phyloP scores from a whole-genome alignment of 1,139 yeast genomes.

The Geotrichum histeridarum region DNA sequence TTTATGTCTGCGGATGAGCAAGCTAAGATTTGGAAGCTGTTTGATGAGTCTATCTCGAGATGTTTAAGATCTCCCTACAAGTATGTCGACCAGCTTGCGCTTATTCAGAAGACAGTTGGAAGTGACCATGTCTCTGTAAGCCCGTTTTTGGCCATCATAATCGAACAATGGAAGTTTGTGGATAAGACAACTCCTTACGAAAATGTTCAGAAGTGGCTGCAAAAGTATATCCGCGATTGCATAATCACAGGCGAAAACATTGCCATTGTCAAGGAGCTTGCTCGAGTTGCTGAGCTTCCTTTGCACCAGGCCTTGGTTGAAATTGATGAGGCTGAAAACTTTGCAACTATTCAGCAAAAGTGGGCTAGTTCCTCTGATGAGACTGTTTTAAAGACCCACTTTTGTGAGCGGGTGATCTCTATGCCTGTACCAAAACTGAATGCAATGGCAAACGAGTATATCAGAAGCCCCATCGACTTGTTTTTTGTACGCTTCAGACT shows the following conservation, averaged over 20 bases:
- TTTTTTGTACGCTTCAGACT: conserved; percentile 9
- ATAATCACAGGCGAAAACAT: conserved; percentile 27
- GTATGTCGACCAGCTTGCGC: conserved; percentile 62
- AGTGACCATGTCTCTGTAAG: conserved; percentile 43
- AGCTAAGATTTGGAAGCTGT: conserved; percentile 47
- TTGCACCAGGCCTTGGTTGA: not conserved
- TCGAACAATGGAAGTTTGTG: conserved; percentile 71
- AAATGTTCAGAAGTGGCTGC: conserved; percentile 48
- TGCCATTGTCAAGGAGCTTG: conserved; percentile 8
- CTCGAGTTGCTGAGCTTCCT: conserved; percentile 10
- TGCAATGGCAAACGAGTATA: not conserved
- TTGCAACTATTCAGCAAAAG: conserved; percentile 3
- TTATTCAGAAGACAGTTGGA: conserved; percentile 23
- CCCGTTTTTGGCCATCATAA: conserved; percentile 59
- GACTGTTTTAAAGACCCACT: not conserved
- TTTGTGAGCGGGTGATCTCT: conserved; percentile 1
- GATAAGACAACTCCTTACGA: conserved; percentile 33
- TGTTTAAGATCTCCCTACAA: conserved; percentile 72
- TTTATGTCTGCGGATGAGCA: conserved; percentile 19
- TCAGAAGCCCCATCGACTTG: conserved; percentile 2
- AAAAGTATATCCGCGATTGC: conserved; percentile 37
- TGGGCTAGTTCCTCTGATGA: conserved; percentile 3
- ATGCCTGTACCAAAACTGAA: not conserved
- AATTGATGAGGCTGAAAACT: not conserved
- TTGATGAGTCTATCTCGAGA: conserved; percentile 73